These are phyloP conservation scores for Beauveria bassiana DNA, from an alignment of 2,329 filamentous ascomycete genomes.

Conservation along the genomic window DNA sequence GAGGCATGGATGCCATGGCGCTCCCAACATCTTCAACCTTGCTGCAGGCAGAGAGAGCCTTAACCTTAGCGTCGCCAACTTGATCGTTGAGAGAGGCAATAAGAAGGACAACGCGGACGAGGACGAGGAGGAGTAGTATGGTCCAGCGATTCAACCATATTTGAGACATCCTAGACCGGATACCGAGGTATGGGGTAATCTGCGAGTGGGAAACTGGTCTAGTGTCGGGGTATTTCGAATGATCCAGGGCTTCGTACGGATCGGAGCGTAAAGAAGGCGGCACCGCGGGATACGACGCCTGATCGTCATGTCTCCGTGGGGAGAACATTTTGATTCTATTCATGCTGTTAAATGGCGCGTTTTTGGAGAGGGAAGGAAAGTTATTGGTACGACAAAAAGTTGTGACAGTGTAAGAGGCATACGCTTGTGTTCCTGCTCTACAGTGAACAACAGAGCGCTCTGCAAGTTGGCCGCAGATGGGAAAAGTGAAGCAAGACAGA, in stretches of 20 bases:
- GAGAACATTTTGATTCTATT: slow-evolving; percentile 29
- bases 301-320: slow-evolving; percentile 25
- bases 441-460: slow-evolving; percentile 10
- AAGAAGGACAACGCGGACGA: slow-evolving; percentile 72
- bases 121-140: slow-evolving; percentile 75
- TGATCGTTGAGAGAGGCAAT: slow-evolving; percentile 65
- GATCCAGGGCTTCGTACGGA: slow-evolving; percentile 28
- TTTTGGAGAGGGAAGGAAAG: background rate
- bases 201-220: slow-evolving; percentile 54
- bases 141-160: slow-evolving; percentile 99
- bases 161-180: slow-evolving; percentile 84
- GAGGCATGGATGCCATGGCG: slow-evolving; percentile 95
- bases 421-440: slow-evolving; percentile 10
- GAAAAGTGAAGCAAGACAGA: background rate
- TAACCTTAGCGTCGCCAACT: slow-evolving; percentile 64
- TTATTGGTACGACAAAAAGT: background rate
- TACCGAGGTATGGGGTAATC: slow-evolving; percentile 85
- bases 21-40: slow-evolving; percentile 90
- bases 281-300: slow-evolving; percentile 27
- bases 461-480: background rate
- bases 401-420: slow-evolving; percentile 2
- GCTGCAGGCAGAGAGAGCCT: slow-evolving; percentile 83
- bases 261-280: slow-evolving; percentile 30
- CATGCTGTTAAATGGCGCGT: slow-evolving; percentile 17
- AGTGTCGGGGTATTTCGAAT: slow-evolving; percentile 23